phyloP scores from a whole-genome alignment of 1,284 basidiomycete species.

The Pulchroboletus neoregius region DNA sequence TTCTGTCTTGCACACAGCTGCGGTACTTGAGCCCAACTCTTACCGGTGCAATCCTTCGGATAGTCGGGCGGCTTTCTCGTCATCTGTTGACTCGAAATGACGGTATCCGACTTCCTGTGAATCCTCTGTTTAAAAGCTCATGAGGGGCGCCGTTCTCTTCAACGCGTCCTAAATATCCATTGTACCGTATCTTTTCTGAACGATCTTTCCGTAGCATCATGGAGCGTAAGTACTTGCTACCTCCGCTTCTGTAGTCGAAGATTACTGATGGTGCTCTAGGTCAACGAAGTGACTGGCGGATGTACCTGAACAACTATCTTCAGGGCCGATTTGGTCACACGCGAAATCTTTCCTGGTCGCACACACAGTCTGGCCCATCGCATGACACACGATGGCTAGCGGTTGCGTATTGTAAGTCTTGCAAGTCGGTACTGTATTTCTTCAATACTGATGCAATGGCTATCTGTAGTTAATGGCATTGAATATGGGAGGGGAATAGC shows the following conservation, averaged over 20 bases:
- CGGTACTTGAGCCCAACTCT: constrained; percentile 13
- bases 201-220: constrained; percentile 15
- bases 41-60: constrained; percentile 7
- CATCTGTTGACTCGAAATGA: constrained; percentile 30
- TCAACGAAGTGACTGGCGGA: constrained; percentile 27
- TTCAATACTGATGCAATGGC: constrained; percentile 3
- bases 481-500: constrained; percentile 31
- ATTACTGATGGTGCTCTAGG: constrained; percentile 16
- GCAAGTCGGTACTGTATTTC: background rate
- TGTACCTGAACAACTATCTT: constrained; percentile 30
- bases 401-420: constrained; percentile 30
- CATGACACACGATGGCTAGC: constrained; percentile 28
- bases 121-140: constrained; percentile 25
- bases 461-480: constrained; percentile 24
- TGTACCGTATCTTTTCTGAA: background rate
- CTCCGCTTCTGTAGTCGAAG: background rate
- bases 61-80: constrained; percentile 17
- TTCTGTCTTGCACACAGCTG: constrained; percentile 21
- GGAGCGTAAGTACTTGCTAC: constrained; percentile 18
- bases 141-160: background rate
- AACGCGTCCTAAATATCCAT: constrained; percentile 10
- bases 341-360: constrained; percentile 23
- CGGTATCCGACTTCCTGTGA: constrained; percentile 26
- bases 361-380: constrained; percentile 23
- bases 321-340: constrained; percentile 33